Percentiles rank a stretch among this genome's conserved stretches.
phyloP scores from a whole-genome alignment of 75 land plant species.

The Chamaecyparis obtusa region DNA sequence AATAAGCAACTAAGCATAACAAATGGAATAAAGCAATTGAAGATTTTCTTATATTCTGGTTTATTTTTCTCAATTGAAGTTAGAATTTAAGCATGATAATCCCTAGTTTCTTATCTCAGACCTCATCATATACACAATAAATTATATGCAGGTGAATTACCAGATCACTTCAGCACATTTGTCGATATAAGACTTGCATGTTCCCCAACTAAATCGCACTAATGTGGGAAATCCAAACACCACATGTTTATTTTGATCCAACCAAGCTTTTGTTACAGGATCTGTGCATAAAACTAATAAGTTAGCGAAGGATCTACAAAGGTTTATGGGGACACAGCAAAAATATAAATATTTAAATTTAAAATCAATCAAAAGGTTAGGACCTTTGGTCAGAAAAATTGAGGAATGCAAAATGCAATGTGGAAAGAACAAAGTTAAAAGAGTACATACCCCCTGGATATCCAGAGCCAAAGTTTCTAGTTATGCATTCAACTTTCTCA shows the following conservation, averaged over 20 bases:
- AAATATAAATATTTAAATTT: slow-evolving; percentile 2
- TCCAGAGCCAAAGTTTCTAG: slow-evolving; percentile 89
- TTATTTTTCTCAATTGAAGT: neutral
- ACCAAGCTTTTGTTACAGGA: slow-evolving; percentile 94
- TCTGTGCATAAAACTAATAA: slow-evolving; percentile 34
- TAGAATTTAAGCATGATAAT: neutral
- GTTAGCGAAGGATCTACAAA: neutral
- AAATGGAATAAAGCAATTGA: neutral
- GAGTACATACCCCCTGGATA: slow-evolving; percentile 83
- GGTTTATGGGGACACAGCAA: neutral
- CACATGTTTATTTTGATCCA: slow-evolving; percentile 62
- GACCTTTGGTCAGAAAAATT: neutral
- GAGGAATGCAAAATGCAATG: neutral
- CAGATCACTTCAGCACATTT: slow-evolving; percentile 72
- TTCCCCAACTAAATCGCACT: slow-evolving; percentile 97
- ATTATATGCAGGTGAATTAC: slow-evolving; percentile 28
- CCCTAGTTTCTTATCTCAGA: neutral
- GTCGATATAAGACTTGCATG: slow-evolving; percentile 71
- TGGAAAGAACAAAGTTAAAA: neutral
- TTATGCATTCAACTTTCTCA: slow-evolving; percentile 66
- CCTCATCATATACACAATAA: neutral
- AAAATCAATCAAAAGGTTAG: neutral
- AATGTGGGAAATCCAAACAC: slow-evolving; percentile 93
- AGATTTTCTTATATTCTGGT: slow-evolving; percentile 3
- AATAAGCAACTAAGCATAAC: neutral